These are phyloP conservation scores for Pseudonitzschia pungens DNA, from an alignment of 108 stramenopile genomes.

Conservation along the genomic window DNA sequence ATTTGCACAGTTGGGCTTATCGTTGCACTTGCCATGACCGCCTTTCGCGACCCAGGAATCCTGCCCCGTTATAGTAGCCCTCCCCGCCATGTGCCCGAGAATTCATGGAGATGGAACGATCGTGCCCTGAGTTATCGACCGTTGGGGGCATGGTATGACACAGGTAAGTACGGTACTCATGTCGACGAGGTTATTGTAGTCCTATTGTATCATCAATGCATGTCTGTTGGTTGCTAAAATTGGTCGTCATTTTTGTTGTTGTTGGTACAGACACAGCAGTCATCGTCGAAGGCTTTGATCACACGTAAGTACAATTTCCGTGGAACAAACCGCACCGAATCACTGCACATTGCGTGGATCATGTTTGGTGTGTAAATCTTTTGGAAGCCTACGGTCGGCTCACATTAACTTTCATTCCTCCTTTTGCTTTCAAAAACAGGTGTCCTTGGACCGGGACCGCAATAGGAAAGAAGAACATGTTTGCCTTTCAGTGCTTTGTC, in stretches of 20 bases:
- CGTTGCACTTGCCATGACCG: slow-evolving; percentile 39
- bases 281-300: slow-evolving; percentile 88
- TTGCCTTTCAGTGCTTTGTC: slow-evolving; percentile 61
- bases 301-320: slow-evolving; percentile 49
- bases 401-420: background rate
- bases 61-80: slow-evolving; percentile 37
- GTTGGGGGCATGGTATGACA: slow-evolving; percentile 67
- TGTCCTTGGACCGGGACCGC: slow-evolving; percentile 79
- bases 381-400: background rate
- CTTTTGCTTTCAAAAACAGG: background rate
- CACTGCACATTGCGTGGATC: background rate
- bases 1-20: slow-evolving; percentile 28
- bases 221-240: background rate
- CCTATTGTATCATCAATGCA: no score
- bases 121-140: slow-evolving; percentile 85
- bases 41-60: slow-evolving; percentile 64
- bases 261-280: slow-evolving; percentile 62
- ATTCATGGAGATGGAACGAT: slow-evolving; percentile 80
- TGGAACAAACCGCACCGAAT: no score
- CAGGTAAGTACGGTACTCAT: background rate
- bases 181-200: no score
- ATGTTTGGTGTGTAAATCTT: background rate
- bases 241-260: background rate
- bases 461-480: slow-evolving; percentile 87
- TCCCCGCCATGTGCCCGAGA: slow-evolving; percentile 15